Percentiles rank a stretch among this genome's conserved stretches.
Evolutionary conservation across 352 stramenopile species (phyloP).

Genomic region (Pythium rhizo-oryzae): DNA sequence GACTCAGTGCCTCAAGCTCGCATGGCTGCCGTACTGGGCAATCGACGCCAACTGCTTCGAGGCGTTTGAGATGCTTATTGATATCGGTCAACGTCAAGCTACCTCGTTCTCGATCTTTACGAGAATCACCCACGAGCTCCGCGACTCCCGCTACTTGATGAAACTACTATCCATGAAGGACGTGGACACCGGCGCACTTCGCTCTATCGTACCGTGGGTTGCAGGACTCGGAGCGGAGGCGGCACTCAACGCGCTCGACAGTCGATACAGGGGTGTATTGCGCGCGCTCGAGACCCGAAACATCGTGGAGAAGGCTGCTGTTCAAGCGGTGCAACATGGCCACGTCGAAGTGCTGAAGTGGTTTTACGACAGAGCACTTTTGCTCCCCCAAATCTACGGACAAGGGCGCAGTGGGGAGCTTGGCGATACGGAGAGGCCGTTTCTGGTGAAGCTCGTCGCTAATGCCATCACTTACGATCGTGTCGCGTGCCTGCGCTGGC

Average conservation of each 20-base stretch:
- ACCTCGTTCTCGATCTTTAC: neutral
- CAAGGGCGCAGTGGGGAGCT: no score
- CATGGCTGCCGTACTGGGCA: neutral
- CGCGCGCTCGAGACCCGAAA: neutral
- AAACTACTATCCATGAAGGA: neutral
- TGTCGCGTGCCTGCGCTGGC: no score
- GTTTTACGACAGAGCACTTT: neutral
- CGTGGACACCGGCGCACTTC: neutral
- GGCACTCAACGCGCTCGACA: neutral
- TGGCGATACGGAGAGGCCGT: no score
- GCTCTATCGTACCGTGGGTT: neutral
- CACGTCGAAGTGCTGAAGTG: neutral
- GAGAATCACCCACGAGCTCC: neutral
- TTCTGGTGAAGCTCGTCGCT: no score
- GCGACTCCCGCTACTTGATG: neutral
- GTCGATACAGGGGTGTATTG: neutral
- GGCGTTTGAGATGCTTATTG: neutral
- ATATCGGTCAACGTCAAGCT: neutral
- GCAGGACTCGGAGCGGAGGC: neutral
- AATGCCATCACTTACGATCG: no score
- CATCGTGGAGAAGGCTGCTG: neutral
- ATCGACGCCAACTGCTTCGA: neutral
- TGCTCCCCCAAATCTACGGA: neutral
- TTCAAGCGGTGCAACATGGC: neutral
- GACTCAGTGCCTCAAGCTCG: neutral